These are phyloP conservation scores for Acarospora socialis DNA, from an alignment of 2,329 filamentous ascomycete genomes.

Conservation along the genomic window DNA sequence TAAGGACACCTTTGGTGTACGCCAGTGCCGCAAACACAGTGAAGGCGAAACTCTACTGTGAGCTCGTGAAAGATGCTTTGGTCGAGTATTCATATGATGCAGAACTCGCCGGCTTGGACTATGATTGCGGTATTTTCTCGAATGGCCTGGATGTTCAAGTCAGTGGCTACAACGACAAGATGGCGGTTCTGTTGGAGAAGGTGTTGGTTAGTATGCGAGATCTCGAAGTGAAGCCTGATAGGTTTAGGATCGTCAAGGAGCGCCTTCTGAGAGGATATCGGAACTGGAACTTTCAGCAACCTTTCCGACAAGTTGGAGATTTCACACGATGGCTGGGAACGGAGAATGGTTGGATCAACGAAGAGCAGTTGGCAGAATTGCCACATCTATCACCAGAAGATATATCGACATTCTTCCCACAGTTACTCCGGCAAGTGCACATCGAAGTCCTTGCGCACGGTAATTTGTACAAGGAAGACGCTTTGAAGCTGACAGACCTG, in stretches of 20 bases:
- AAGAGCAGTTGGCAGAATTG: slow-evolving; percentile 66
- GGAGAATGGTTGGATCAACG: slow-evolving; percentile 63
- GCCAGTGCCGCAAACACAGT: slow-evolving; percentile 65
- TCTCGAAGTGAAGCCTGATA: slow-evolving; percentile 67
- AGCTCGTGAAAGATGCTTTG: slow-evolving; percentile 74
- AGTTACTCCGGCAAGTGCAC: slow-evolving; percentile 68
- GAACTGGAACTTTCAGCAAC: slow-evolving; percentile 78
- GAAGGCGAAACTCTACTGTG: slow-evolving; percentile 66
- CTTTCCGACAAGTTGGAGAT: slow-evolving; percentile 75
- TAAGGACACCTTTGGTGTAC: slow-evolving; percentile 66
- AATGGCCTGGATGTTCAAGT: slow-evolving; percentile 66
- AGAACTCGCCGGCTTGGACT: slow-evolving; percentile 77
- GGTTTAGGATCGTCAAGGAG: slow-evolving; percentile 87
- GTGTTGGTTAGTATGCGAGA: slow-evolving; percentile 74
- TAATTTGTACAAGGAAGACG: slow-evolving; percentile 89
- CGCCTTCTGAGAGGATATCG: slow-evolving; percentile 59
- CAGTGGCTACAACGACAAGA: slow-evolving; percentile 91
- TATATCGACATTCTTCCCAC: slow-evolving; percentile 62
- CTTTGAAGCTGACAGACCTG: slow-evolving; percentile 68
- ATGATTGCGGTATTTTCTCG: slow-evolving; percentile 58
- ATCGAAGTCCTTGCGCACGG: slow-evolving; percentile 82
- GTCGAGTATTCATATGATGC: slow-evolving; percentile 94
- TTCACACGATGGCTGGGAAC: slow-evolving; percentile 68
- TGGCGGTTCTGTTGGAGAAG: slow-evolving; percentile 78
- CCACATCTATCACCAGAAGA: slow-evolving; percentile 59